Evolutionary conservation across 148 eudicot species (phyloP), one percentile per base, ranked within the genome.

Genomic region (Diospyros kaki): DNA sequence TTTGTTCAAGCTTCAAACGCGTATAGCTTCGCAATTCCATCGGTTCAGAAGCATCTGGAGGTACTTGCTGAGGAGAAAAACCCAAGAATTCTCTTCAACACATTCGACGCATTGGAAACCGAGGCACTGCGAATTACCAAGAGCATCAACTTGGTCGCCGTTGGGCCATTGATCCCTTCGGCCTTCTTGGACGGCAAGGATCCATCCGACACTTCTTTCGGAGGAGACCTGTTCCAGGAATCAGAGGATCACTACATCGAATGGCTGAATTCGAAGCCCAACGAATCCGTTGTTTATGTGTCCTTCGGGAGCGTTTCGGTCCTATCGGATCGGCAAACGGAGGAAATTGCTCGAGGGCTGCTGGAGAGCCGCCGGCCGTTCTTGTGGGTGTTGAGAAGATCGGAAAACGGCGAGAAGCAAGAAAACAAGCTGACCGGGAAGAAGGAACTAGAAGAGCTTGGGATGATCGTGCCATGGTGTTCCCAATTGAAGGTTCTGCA

Each of bases 161-260:
- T 87, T 13, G 90, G 90, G 39, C 90, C 86, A 2, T 75, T 82
- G 61, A 61, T 82, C 72, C 86, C 86, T 0, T 83, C 76, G 0
- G 82, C 82, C 3, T 80, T 60, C n/a, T 59, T 63, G 3, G 81
- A 77, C 41, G 45, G 51, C 13, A 66, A 39, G 41, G 82, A 76
- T 44, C 63, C 73, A 0, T 44, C 77, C 0, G 86, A 87, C 55
- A 75, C 58, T 11, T 77, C 77, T 1, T 85, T 66, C 53, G 83
- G 83, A 0, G 70, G 79, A 2, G 71, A 68, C 54, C 39, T 48
- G 2, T 67, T 48, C 9, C 14, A 28, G 38, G 28, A 28, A 28
- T 28, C 64, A 17, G 28, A 14, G 9, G 59, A 55, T 13, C 6
- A 14, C n/a, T 17, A 17, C 9, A 6, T 17, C 3, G 39, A 28